Evolutionary conservation across 768 basidiomycete genomes (phyloP), one percentile per base, ranked within the genome.

Genomic region (Russula brevipes): DNA sequence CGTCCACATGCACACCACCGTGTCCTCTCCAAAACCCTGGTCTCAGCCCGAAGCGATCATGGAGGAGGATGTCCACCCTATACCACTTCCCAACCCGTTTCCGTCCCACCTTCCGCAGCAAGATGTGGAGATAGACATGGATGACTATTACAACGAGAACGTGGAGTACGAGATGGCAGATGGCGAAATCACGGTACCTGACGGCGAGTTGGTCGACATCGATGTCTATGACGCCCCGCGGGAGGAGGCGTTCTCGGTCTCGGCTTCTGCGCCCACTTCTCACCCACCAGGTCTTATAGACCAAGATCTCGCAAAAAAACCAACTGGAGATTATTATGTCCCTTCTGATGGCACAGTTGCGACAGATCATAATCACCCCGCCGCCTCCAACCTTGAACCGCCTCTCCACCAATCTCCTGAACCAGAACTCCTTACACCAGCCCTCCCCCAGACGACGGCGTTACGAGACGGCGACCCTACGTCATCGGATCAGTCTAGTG

Each of bases 321-420:
- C 33, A 14, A 7, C 33, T 7, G 60, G 16, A 31, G 53, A 41
- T 49, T 52, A 49, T 12, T 53, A 60, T 38, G 24, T 57, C 30
- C 39, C 47, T 45, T 59, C 67, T 10, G 65, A 63, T 67, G 86
- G 81, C 38, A 83, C 86, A 47, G 87, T 84, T 71, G 86, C 87
- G 58, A 85, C 88, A 59, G 84, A 85, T 35, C 87, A 87, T 46
- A 87, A 87, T 46, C 86, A 87, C 11, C 79, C 86, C n/a, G 85
- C 87, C 47, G 73, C 87, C 38, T 70, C 89, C 41, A 73, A 74
- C 16, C 60, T 79, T 19, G 60, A 68, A 47, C 75, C 81, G 36
- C 68, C 75, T 61, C 68, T 73, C 47, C 76, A 76, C 51, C 76
- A 75, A 30, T 68, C 74, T 46, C 74, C 46, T 11, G 63, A 64